Evolutionary conservation across 495 filamentous ascomycete genomes (phyloP), one percentile per base, ranked within the genome.

Genomic region (Penicillium canescens): DNA sequence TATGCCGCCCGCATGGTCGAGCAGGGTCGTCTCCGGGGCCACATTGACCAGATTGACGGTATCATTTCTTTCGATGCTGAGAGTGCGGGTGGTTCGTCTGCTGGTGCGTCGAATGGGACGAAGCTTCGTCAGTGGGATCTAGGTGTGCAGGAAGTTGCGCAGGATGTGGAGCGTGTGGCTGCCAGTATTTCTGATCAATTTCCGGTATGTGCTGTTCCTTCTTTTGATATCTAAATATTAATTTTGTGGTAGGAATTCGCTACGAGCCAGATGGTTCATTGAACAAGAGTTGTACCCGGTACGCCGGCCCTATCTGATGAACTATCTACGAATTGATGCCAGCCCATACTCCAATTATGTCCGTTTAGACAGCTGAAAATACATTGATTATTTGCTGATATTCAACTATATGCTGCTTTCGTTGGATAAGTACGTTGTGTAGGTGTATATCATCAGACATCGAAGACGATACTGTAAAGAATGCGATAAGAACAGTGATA

Each of bases 1-100:
- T 96, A 91, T 46, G 93, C 95, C 11, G 92, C 94, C 3, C 80
- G 82, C 44, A 98, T 98, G 94, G 91, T 98, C 57, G 92, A 97
- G 72, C 91, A 96, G 69, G 90, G 88, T 13, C 84, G 94, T 21
- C 71, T 98, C 53, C 80, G 82, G 2, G 94, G 94, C 8, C 84
- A 84, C 43, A 97, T 98, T 62, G 95, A 98, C 71, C 94, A 98
- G 76, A 95, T 98, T 63, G 90, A 92, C 55, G 78, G 88, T 12
- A 69, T 92, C 9, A 94, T 98, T 38, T 89, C 82, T 63, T 98
- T 98, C 63, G 87, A 91, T 52, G 60, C 64, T 2, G 82, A 79
- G 35, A 76, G 78, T 14, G 83, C 86, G 51, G 84, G 84, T n/a
- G 85, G 51, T 20, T 53, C 60, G 2, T 40, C 82, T 1, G 34